Evolutionary conservation across 2,329 filamentous ascomycete genomes (phyloP).

Genomic region (Penicillium vulpinum): DNA sequence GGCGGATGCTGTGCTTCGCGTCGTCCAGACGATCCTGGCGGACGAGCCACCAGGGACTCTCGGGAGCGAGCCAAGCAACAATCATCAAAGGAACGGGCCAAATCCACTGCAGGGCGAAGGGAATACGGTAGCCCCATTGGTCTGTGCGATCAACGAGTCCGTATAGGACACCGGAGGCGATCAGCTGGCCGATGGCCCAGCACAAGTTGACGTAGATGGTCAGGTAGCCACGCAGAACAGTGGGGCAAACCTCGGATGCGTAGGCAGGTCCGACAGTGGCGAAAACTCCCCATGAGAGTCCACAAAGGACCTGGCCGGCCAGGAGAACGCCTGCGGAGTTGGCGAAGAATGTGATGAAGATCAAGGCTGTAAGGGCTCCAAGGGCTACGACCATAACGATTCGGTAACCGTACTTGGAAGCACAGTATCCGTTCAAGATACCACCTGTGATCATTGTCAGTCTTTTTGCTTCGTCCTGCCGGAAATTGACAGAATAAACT

Average conservation of each 20-base stretch:
- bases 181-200: slow-evolving; percentile 37
- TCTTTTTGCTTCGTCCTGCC: not conserved
- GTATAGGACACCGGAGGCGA: slow-evolving; percentile 32
- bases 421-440: slow-evolving; percentile 31
- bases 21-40: slow-evolving; percentile 26
- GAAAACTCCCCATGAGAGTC: slow-evolving; percentile 42
- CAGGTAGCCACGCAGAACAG: slow-evolving; percentile 31
- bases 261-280: slow-evolving; percentile 30
- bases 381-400: slow-evolving; percentile 47
- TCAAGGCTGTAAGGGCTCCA: slow-evolving; percentile 45
- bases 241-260: slow-evolving; percentile 31
- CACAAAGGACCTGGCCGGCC: slow-evolving; percentile 51
- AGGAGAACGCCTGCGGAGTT: slow-evolving; percentile 47
- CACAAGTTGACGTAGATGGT: slow-evolving; percentile 44
- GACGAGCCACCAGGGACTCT: slow-evolving; percentile 31
- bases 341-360: slow-evolving; percentile 55
- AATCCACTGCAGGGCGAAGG: slow-evolving; percentile 34
- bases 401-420: slow-evolving; percentile 44
- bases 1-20: slow-evolving; percentile 21
- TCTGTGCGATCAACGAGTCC: slow-evolving; percentile 31
- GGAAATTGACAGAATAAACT: not conserved
- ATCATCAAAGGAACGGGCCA: slow-evolving; percentile 27
- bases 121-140: slow-evolving; percentile 42
- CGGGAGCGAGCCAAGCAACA: slow-evolving; percentile 25
- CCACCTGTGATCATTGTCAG: slow-evolving; percentile 24